Base-by-base conservation (phyloP, 768 basidiomycete species). In the Lepiota subincarnata region DNA sequence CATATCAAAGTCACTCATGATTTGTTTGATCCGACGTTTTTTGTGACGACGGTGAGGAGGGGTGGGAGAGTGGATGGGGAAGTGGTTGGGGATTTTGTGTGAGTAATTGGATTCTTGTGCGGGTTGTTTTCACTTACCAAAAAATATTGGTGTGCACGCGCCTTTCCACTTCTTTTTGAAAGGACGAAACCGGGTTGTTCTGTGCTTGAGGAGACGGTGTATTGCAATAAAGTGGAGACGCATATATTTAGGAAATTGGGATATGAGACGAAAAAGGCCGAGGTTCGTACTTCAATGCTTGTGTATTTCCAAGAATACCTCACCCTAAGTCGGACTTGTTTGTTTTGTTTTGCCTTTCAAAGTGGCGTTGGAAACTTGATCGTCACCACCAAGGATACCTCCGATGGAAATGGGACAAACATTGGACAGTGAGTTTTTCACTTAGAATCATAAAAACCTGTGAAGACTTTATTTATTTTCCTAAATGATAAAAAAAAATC, bases 71-170 rank as follows among this genome's bases (percentile, higher is more conserved):
- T 31, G 3, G 24, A 47, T 53, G 60, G 58, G 2, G 40, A 52
- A 13, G 48, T 60, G 26, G 40, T 64, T 16, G 64, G 57, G n/a
- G 55, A 58, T 6, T 62, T 64, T 42, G 55, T 42, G 64, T 62
- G 38, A 35, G 60, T 58, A n/a, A n/a, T n/a, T 20, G 19, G 26
- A 7, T n/a, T 43, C 18, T 24, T 13, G 24, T 2, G 24, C 5
- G 24, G 24, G 24, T 2, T 24, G 2, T 24, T 24, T 5, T 24
- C 5, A 24, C 24, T 24, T 2, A 24, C 24, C 3, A 5, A 24
- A 2, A 20, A 2, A n/a, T n/a, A 4, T 14, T 28, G 12, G n/a
- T 11, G 26, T 28, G 24, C 6, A 12, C 22, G 26, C 28, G 14
- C 14, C 26, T 46, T 13, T 22, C 38, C 10, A 4, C 3, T 11